Evolutionary conservation across 805 yeast genomes (phyloP).

Genomic region (Candida nitratophila): DNA sequence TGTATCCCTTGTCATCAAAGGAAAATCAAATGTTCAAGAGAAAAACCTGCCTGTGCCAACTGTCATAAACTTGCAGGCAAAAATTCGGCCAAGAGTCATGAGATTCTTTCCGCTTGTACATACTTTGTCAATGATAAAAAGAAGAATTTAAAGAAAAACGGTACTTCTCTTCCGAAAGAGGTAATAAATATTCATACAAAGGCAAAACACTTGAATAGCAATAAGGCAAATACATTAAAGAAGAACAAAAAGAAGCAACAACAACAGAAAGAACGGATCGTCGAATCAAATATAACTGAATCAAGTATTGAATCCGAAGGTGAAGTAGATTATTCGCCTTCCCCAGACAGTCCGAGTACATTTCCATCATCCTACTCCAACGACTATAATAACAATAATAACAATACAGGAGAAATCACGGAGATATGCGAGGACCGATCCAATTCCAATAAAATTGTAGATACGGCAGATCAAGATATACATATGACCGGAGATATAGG

Average conservation of each 20-base stretch:
- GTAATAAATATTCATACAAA: conserved; percentile 2
- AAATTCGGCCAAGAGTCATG: conserved; percentile 11
- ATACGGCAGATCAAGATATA: too few species aligned
- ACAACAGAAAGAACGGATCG: background rate
- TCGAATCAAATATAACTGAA: background rate
- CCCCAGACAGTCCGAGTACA: background rate
- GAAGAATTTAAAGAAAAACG: conserved; percentile 25
- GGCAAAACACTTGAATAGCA: background rate
- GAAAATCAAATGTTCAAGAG: conserved; percentile 60
- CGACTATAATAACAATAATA: background rate
- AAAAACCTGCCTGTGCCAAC: conserved; percentile 49
- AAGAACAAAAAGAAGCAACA: background rate
- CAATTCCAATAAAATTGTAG: too few species aligned
- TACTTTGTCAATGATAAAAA: conserved; percentile 54
- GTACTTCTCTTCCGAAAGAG: conserved; percentile 3
- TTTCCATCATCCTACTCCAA: background rate
- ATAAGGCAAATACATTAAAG: background rate
- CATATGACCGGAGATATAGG: too few species aligned
- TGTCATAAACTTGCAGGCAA: conserved; percentile 32
- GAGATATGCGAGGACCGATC: too few species aligned
- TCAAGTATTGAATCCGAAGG: too few species aligned
- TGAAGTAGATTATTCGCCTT: too few species aligned
- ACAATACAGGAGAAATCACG: too few species aligned
- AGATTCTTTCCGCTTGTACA: conserved; percentile 30
- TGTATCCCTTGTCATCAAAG: conserved; percentile 62